A percentile compares a stretch with the other conserved stretches of the same genome.
phyloP scores from a whole-genome alignment of 345 rosid genomes.

The Citrus sp. region DNA sequence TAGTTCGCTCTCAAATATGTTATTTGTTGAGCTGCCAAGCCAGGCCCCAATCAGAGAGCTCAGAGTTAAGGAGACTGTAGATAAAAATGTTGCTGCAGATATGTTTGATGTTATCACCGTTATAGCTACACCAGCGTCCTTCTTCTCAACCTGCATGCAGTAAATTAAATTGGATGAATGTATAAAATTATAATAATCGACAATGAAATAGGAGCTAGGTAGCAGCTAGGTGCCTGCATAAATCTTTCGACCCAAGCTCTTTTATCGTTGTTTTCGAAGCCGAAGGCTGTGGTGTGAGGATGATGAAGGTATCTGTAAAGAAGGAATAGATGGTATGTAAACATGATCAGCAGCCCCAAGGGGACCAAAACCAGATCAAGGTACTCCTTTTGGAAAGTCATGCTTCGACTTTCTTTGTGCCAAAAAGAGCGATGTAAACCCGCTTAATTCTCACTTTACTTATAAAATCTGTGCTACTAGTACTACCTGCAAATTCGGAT shows the following conservation, averaged over 20 bases:
- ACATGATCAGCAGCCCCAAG: conserved; percentile 50
- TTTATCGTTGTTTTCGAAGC: conserved; percentile 64
- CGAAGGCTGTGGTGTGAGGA: conserved; percentile 63
- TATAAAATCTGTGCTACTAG: not conserved
- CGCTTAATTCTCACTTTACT: not conserved
- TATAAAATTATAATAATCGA: not conserved
- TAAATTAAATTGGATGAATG: not conserved
- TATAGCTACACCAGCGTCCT: conserved; percentile 29
- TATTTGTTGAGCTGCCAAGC: conserved; percentile 50
- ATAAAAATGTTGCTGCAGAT: conserved; percentile 60
- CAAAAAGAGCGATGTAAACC: not conserved
- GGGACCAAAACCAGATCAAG: conserved; percentile 77
- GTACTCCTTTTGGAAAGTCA: conserved; percentile 43
- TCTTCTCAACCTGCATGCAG: conserved; percentile 33
- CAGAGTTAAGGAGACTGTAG: conserved; percentile 59
- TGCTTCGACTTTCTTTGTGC: conserved; percentile 2
- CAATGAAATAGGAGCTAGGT: not conserved
- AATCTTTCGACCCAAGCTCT: conserved; percentile 75
- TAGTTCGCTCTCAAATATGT: conserved; percentile 36
- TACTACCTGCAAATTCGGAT: not conserved
- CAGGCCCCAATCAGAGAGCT: conserved; percentile 81
- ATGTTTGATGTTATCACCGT: conserved; percentile 48
- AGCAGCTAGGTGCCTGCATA: conserved; percentile 39
- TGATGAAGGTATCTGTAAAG: conserved; percentile 52
- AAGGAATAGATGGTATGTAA: conserved; percentile 56